Evolutionary conservation across 1,284 basidiomycete species (phyloP), one percentile per base, ranked within the genome.

Genomic region (Volvariella volvacea): DNA sequence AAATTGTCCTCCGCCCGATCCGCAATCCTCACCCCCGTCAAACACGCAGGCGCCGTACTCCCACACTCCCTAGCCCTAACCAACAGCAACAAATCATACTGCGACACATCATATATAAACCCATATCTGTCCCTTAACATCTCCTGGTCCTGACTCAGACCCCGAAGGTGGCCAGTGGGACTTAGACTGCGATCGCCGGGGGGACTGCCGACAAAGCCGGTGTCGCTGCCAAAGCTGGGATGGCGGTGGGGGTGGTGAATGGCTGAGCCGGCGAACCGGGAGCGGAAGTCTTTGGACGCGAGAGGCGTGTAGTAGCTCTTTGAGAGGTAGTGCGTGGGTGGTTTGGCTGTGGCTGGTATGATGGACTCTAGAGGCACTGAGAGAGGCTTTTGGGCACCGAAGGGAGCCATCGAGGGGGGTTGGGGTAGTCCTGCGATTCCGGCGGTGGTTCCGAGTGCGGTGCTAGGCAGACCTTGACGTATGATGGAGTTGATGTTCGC

Each of bases 341-440:
- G 94, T 52, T 92, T 88, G 4, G 84, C 75, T 22, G 79, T 86
- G 8, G 78, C 81, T 0, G 91, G 89, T 19, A 95, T 87, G 53
- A 98, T 96, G 1, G 88, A 88, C 48, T 92, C 87, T 7, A 99
- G 71, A 36, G 95, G 91, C 3, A 97, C 92, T 0, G 88, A 88
- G 50, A 65, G 60, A 31, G 61, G 59, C 62, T 74, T 71, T 50
- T 34, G 53, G 33, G n/a, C n/a, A n/a, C n/a, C n/a, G n/a, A 12
- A 22, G 41, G 41, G 42, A 47, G 44, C 22, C 32, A 40, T n/a
- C 50, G 42, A 9, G 43, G 25, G n/a, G 12, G 2, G 16, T 38
- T 45, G 40, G 43, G 55, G 33, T 42, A 49, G 12, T 6, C 44
- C 32, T 10, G 59, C 51, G 9, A 45, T 51, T 2, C 40, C 32